Percentiles rank a stretch among this genome's conserved stretches.
Evolutionary conservation across 768 basidiomycete species (phyloP).

Genomic region (Lentinula raphanica): DNA sequence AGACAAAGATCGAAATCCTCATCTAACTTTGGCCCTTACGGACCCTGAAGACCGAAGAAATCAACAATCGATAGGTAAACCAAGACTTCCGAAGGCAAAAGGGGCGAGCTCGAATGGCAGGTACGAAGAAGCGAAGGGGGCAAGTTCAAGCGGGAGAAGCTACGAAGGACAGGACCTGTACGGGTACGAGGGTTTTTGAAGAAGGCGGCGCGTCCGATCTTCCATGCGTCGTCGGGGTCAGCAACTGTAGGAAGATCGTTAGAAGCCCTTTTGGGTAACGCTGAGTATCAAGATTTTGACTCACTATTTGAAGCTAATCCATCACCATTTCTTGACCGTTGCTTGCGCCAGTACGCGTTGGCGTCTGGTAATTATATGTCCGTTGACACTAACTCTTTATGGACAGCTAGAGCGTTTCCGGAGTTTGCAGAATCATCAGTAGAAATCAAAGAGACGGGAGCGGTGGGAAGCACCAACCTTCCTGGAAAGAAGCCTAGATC

Average conservation of each 20-base stretch:
- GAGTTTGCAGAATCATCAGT: too few species aligned
- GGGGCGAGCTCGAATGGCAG: too few species aligned
- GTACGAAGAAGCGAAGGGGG: too few species aligned
- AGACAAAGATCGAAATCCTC: neutral
- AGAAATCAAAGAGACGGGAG: too few species aligned
- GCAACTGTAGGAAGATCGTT: slow-evolving; percentile 10
- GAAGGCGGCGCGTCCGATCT: neutral
- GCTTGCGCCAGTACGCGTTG: too few species aligned
- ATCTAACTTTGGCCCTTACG: neutral
- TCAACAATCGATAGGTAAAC: neutral
- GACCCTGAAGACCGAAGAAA: slow-evolving; percentile 2
- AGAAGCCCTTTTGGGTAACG: slow-evolving; percentile 9
- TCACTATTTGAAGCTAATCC: neutral
- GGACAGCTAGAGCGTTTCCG: too few species aligned
- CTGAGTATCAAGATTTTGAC: slow-evolving; percentile 1
- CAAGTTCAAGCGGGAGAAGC: too few species aligned
- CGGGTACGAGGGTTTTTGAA: neutral
- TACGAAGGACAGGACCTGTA: too few species aligned
- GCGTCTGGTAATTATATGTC: too few species aligned
- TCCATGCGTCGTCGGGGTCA: neutral
- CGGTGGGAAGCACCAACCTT: too few species aligned
- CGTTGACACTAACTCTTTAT: too few species aligned
- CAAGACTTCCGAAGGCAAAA: neutral
- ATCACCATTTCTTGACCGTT: neutral
- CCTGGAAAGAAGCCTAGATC: too few species aligned